Evolutionary conservation across 2,329 filamentous ascomycete genomes (phyloP).

Genomic region (Pseudocercospora macadamiae): DNA sequence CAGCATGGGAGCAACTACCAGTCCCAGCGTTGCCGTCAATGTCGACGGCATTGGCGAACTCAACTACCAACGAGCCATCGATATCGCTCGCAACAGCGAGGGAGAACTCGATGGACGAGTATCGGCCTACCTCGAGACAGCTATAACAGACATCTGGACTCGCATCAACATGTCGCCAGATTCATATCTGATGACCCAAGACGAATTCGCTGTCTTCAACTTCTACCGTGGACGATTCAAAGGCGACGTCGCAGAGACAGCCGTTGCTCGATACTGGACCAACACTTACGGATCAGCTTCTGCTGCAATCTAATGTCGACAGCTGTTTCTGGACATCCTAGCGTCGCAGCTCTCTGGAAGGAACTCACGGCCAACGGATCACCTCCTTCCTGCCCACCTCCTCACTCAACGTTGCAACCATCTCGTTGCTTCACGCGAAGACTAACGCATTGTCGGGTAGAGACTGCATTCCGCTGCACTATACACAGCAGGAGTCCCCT

Average conservation of each 20-base stretch:
- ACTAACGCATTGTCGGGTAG: slow-evolving; percentile 16
- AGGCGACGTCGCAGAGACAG: slow-evolving; percentile 55
- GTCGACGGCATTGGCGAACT: slow-evolving; percentile 44
- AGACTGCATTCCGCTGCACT: slow-evolving; percentile 16
- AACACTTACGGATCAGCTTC: slow-evolving; percentile 32
- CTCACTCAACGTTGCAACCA: neutral
- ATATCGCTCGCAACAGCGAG: slow-evolving; percentile 74
- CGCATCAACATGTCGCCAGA: slow-evolving; percentile 67
- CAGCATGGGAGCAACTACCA: slow-evolving; percentile 48
- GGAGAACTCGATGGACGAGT: slow-evolving; percentile 68
- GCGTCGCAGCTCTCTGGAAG: neutral
- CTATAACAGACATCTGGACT: slow-evolving; percentile 66
- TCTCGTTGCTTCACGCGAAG: neutral
- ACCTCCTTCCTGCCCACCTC: slow-evolving; percentile 1
- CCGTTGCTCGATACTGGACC: slow-evolving; percentile 62
- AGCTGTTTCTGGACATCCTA: neutral
- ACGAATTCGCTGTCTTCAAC: slow-evolving; percentile 87
- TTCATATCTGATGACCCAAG: slow-evolving; percentile 71
- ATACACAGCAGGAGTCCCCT: slow-evolving; percentile 1
- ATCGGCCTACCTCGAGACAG: slow-evolving; percentile 66
- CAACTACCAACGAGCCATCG: slow-evolving; percentile 68
- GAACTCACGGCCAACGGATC: neutral
- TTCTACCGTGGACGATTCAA: slow-evolving; percentile 72
- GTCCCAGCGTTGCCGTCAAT: slow-evolving; percentile 30
- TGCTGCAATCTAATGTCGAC: slow-evolving; percentile 9